Percentiles rank a stretch among this genome's conserved stretches.
phyloP scores from a whole-genome alignment of 1,139 yeast genomes.

The Blastobotrys capitulatus region DNA sequence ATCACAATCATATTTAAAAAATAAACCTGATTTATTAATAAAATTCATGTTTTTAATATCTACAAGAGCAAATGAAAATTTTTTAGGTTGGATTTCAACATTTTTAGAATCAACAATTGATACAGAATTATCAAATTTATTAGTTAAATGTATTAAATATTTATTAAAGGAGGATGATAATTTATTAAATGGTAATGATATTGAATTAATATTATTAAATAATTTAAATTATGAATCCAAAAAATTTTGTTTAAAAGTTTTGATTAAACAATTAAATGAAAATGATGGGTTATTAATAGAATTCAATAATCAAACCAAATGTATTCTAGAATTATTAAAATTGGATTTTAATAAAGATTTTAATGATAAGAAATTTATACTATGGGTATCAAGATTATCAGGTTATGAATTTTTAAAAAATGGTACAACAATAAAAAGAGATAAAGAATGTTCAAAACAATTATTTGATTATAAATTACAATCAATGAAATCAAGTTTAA shows the following conservation, averaged over 20 bases:
- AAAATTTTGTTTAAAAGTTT: background rate
- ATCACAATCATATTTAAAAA: background rate
- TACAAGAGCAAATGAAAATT: background rate
- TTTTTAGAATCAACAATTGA: background rate
- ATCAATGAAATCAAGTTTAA: background rate
- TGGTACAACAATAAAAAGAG: background rate
- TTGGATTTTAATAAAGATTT: background rate
- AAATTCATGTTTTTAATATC: background rate
- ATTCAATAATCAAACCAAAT: background rate
- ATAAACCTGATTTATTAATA: background rate
- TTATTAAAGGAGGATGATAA: background rate
- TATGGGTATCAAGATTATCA: constrained; percentile 9
- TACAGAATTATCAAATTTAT: background rate
- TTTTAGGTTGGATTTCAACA: background rate
- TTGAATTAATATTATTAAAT: background rate
- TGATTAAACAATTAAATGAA: constrained; percentile 4
- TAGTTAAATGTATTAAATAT: constrained; percentile 6
- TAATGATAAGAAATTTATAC: background rate
- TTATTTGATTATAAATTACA: background rate
- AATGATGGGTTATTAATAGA: background rate
- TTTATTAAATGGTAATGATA: constrained; percentile 1
- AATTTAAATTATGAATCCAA: background rate
- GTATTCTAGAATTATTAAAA: background rate
- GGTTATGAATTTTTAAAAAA: background rate
- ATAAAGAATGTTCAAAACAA: background rate